A percentile compares a stretch with the other conserved stretches of the same genome.
These are phyloP conservation scores for Hansenula lynferdii DNA, from an alignment of 1,139 yeast species.

Conservation along the genomic window DNA sequence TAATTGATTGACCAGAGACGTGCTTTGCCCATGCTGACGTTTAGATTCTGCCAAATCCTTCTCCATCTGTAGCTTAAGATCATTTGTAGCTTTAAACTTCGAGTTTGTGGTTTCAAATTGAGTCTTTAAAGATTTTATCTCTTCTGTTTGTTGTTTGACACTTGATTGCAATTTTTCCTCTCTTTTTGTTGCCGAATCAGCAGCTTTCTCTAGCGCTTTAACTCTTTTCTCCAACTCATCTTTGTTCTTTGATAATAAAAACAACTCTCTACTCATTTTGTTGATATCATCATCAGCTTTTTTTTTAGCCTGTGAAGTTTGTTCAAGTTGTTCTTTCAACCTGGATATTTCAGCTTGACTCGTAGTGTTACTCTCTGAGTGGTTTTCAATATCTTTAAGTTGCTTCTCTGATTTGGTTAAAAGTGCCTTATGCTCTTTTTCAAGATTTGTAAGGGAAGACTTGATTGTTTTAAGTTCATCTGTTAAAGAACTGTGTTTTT, in stretches of 20 bases:
- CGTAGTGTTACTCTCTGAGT: conserved; percentile 15
- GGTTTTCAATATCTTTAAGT: conserved; percentile 6
- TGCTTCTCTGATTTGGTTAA: conserved; percentile 15
- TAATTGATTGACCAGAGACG: conserved; percentile 27
- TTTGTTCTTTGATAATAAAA: conserved; percentile 59
- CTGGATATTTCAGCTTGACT: conserved; percentile 32
- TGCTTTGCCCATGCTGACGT: conserved; percentile 22
- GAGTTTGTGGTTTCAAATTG: conserved; percentile 11
- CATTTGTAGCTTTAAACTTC: conserved; percentile 7
- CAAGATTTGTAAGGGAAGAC: conserved; percentile 13
- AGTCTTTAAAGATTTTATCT: conserved; percentile 19
- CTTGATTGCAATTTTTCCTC: conserved; percentile 26
- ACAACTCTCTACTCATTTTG: conserved; percentile 82
- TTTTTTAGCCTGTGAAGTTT: conserved; percentile 43
- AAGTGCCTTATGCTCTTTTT: conserved; percentile 26
- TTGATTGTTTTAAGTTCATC: conserved; percentile 4
- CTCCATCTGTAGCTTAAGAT: conserved; percentile 13
- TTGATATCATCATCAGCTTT: conserved; percentile 86
- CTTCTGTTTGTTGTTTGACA: conserved; percentile 17
- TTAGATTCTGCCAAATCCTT: conserved; percentile 24
- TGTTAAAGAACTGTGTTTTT: conserved; percentile 6
- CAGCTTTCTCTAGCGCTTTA: conserved; percentile 37
- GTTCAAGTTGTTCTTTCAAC: conserved; percentile 34
- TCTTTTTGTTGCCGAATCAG: conserved; percentile 21
- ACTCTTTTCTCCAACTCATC: conserved; percentile 44